Conservation (phyloP, 2,329 filamentous ascomycete genomes). For the Cercospora janseana region DNA sequence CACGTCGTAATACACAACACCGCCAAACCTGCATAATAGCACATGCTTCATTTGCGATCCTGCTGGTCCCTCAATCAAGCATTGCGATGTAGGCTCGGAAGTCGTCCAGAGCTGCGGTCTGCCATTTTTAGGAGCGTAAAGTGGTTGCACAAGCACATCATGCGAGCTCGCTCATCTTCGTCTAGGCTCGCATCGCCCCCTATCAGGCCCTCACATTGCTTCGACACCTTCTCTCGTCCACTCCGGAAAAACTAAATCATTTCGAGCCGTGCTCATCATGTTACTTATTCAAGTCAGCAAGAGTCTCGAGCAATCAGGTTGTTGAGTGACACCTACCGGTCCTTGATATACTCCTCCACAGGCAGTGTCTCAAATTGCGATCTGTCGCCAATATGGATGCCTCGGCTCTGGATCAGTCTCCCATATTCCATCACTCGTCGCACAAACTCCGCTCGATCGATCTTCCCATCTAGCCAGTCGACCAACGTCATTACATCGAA, state of each 20-base stretch:
- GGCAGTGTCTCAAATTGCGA: slow-evolving; percentile 43
- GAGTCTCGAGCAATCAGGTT: not conserved
- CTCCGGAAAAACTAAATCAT: slow-evolving; percentile 22
- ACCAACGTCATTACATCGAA: slow-evolving; percentile 45
- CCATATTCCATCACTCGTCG: slow-evolving; percentile 41
- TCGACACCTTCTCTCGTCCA: slow-evolving; percentile 25
- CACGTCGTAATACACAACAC: too few relatives aligned
- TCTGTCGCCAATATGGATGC: slow-evolving; percentile 42
- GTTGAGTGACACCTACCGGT: slow-evolving; percentile 18
- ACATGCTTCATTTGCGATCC: too few relatives aligned
- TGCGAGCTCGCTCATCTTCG: too few relatives aligned
- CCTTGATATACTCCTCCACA: slow-evolving; percentile 40
- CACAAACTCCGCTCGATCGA: slow-evolving; percentile 40
- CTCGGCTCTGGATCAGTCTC: slow-evolving; percentile 40
- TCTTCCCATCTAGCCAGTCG: slow-evolving; percentile 43
- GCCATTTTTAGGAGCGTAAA: too few relatives aligned
- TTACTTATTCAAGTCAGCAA: slow-evolving; percentile 16
- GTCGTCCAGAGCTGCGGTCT: too few relatives aligned
- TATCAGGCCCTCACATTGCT: too few relatives aligned
- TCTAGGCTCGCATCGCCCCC: too few relatives aligned
- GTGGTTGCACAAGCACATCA: too few relatives aligned
- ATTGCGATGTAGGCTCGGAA: too few relatives aligned
- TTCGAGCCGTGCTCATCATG: slow-evolving; percentile 23
- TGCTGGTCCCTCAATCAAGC: too few relatives aligned
- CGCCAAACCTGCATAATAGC: too few relatives aligned